Conservation (phyloP, 208 protist genomes). For the Crithidia thermophila region DNA sequence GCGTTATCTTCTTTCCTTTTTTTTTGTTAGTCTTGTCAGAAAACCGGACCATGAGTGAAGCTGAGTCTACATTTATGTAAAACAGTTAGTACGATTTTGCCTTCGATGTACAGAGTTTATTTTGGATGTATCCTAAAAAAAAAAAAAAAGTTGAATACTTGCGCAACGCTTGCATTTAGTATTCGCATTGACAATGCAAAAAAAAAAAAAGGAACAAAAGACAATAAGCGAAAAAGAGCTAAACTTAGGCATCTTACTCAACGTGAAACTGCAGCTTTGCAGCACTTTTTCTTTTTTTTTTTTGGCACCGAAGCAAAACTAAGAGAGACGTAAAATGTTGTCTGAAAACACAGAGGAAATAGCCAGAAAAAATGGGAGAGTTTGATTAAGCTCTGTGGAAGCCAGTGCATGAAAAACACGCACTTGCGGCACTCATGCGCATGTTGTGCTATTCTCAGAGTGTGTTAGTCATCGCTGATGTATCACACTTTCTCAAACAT, state of each 20-base stretch:
- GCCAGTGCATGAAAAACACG: neutral
- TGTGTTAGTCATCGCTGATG: too few species aligned
- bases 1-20: slow-evolving; percentile 13
- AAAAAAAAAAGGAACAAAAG: neutral
- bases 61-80: too few species aligned
- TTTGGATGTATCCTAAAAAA: neutral
- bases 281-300: too few species aligned
- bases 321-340: too few species aligned
- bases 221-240: too few species aligned
- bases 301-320: too few species aligned
- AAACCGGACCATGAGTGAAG: neutral
- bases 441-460: neutral
- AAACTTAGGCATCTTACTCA: too few species aligned
- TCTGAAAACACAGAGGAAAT: too few species aligned
- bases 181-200: neutral
- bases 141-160: neutral
- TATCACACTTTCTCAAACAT: too few species aligned
- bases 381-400: neutral
- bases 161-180: neutral
- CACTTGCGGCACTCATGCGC: neutral
- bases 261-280: too few species aligned
- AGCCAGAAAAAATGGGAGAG: too few species aligned
- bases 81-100: too few species aligned
- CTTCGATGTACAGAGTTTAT: neutral
- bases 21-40: slow-evolving; percentile 7